Evolutionary conservation across 163 green algal species (phyloP).

Genomic region (Chloromonas sp.): DNA sequence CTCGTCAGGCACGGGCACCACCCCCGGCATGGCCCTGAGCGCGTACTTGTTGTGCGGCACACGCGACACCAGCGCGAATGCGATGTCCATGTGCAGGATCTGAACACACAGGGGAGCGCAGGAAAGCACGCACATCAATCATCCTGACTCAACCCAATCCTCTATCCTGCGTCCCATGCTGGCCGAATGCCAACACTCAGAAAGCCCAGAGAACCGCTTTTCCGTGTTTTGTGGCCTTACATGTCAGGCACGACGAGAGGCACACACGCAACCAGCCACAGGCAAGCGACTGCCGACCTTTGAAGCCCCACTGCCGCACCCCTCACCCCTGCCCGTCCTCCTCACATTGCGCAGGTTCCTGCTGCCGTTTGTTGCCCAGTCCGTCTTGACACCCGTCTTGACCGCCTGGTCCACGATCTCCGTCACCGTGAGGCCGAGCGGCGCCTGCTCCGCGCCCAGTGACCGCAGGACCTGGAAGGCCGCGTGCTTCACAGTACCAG

Average conservation of each 20-base stretch:
- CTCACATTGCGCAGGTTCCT: background rate
- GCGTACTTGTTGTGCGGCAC: constrained; percentile 3
- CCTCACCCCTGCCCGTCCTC: background rate
- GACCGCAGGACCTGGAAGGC: background rate
- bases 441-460: background rate
- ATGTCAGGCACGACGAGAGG: background rate
- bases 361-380: background rate
- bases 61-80: background rate
- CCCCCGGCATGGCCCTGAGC: background rate
- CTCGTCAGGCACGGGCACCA: constrained; percentile 2
- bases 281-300: too few species aligned
- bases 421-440: background rate
- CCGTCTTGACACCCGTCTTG: background rate
- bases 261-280: background rate
- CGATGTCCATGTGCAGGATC: background rate
- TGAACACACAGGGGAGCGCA: background rate
- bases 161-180: background rate
- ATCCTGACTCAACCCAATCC: background rate
- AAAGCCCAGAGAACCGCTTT: background rate
- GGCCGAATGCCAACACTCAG: background rate
- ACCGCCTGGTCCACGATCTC: background rate
- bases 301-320: background rate
- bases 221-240: background rate
- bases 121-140: background rate
- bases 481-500: background rate